A percentile compares a stretch with the other conserved stretches of the same genome.
phyloP scores from a whole-genome alignment of 129 eudicot species.

The Lactuca sativa region DNA sequence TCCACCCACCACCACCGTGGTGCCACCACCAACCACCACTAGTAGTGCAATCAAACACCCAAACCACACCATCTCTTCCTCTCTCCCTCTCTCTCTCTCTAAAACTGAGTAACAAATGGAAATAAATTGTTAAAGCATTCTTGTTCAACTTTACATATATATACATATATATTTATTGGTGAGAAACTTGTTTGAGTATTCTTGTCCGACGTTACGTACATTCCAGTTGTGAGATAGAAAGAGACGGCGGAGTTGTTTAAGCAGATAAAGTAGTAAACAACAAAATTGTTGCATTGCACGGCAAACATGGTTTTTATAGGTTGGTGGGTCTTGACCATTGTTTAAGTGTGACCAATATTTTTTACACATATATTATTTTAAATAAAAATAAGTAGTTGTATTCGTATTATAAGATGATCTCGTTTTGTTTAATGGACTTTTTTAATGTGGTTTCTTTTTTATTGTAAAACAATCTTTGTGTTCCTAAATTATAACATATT shows the following conservation, averaged over 20 bases:
- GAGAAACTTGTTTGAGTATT: not conserved
- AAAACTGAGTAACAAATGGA: constrained; percentile 7
- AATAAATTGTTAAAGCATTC: not conserved
- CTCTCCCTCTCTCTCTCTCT: constrained; percentile 22
- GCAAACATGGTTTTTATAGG: constrained; percentile 42
- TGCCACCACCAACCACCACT: constrained; percentile 16
- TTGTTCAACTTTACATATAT: constrained; percentile 1
- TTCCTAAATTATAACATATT: not conserved
- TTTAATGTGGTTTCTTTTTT: not conserved
- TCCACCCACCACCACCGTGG: constrained; percentile 29
- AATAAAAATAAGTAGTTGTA: not conserved
- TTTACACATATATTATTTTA: not conserved
- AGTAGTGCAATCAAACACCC: constrained; percentile 37
- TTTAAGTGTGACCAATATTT: constrained; percentile 28
- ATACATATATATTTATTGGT: not conserved
- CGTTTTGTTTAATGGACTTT: not conserved
- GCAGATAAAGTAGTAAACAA: constrained; percentile 23
- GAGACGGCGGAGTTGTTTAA: constrained; percentile 40
- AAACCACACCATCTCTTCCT: constrained; percentile 35
- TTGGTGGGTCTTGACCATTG: constrained; percentile 29
- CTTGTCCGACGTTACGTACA: not conserved
- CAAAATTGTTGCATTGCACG: constrained; percentile 45
- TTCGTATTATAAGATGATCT: not conserved
- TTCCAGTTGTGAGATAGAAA: constrained; percentile 27
- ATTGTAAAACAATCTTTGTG: not conserved